Percentiles rank a stretch among this genome's conserved stretches.
These are phyloP conservation scores for Phanerochaete sordida DNA, from an alignment of 768 basidiomycete species.

Conservation along the genomic window DNA sequence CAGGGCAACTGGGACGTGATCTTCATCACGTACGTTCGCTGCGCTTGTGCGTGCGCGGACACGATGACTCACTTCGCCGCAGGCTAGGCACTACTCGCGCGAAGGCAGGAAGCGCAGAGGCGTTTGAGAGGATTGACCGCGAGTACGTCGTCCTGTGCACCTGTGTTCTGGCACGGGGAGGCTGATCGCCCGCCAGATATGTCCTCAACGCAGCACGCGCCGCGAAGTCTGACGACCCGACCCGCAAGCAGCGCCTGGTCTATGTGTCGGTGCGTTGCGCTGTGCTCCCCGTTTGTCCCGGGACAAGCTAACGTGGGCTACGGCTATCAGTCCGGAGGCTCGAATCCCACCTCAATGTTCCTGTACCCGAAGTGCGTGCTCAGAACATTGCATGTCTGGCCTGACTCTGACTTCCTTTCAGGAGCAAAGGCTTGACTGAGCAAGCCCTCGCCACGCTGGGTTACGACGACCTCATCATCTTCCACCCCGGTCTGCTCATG, in stretches of 20 bases:
- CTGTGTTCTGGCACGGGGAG: not conserved
- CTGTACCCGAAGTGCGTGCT: slow-evolving; percentile 46
- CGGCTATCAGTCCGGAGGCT: slow-evolving; percentile 47
- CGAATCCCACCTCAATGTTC: slow-evolving; percentile 45
- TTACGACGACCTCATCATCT: slow-evolving; percentile 67
- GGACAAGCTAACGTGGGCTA: no score
- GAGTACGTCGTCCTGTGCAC: slow-evolving; percentile 39
- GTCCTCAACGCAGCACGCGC: slow-evolving; percentile 71
- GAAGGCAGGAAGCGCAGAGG: slow-evolving; percentile 47
- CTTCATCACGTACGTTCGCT: slow-evolving; percentile 53
- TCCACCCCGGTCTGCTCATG: slow-evolving; percentile 57
- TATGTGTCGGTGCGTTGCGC: slow-evolving; percentile 60
- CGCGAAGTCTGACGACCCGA: slow-evolving; percentile 47
- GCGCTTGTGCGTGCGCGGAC: not conserved
- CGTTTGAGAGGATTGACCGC: slow-evolving; percentile 75
- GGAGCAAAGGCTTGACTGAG: slow-evolving; percentile 78
- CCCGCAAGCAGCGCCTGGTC: slow-evolving; percentile 54
- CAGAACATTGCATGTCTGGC: not conserved
- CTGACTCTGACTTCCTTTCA: slow-evolving; percentile 22
- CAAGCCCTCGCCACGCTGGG: slow-evolving; percentile 61
- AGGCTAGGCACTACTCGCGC: slow-evolving; percentile 66
- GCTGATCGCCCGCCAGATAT: slow-evolving; percentile 40
- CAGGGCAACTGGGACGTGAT: slow-evolving; percentile 71
- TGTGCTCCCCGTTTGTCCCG: no score
- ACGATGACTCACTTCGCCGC: not conserved